Evolutionary conservation across 225 moss, liverwort and hornwort species (phyloP).

Genomic region (Straminergon stramineum): DNA sequence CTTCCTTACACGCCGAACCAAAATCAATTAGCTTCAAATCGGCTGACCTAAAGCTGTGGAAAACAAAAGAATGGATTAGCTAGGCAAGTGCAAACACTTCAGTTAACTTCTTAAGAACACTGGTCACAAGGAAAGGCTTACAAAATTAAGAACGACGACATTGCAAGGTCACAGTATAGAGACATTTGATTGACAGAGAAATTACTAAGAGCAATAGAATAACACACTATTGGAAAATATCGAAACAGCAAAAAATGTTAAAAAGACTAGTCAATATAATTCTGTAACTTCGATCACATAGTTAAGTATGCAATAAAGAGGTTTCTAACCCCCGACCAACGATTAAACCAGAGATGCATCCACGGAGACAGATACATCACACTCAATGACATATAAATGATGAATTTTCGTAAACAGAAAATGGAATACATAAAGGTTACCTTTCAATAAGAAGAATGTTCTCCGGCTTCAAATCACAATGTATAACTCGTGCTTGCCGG

Average conservation of each 20-base stretch:
- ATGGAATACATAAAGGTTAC: not conserved
- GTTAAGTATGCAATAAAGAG: not conserved
- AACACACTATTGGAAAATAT: not conserved
- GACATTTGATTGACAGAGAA: not conserved
- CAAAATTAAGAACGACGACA: not conserved
- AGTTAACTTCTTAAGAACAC: not conserved
- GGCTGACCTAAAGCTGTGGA: slow-evolving; percentile 31
- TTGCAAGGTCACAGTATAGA: not conserved
- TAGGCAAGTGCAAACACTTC: not conserved
- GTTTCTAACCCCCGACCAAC: not conserved
- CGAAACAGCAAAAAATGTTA: not conserved
- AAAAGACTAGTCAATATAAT: not conserved
- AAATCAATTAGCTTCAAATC: slow-evolving; percentile 93
- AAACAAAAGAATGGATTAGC: not conserved
- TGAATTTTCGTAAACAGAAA: not conserved
- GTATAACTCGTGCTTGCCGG: slow-evolving; percentile 77
- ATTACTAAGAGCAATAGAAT: not conserved
- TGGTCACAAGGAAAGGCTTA: not conserved
- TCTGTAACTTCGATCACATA: not conserved
- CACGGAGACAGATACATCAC: not conserved
- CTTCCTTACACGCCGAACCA: slow-evolving; percentile 92
- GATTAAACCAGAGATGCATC: not conserved
- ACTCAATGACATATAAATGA: not conserved
- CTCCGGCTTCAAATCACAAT: slow-evolving; percentile 92
- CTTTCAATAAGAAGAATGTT: slow-evolving; percentile 72